Percentiles rank a stretch among this genome's conserved stretches.
Evolutionary conservation across 2,329 filamentous ascomycete genomes (phyloP).

Genomic region (Niveomyces coronatus): DNA sequence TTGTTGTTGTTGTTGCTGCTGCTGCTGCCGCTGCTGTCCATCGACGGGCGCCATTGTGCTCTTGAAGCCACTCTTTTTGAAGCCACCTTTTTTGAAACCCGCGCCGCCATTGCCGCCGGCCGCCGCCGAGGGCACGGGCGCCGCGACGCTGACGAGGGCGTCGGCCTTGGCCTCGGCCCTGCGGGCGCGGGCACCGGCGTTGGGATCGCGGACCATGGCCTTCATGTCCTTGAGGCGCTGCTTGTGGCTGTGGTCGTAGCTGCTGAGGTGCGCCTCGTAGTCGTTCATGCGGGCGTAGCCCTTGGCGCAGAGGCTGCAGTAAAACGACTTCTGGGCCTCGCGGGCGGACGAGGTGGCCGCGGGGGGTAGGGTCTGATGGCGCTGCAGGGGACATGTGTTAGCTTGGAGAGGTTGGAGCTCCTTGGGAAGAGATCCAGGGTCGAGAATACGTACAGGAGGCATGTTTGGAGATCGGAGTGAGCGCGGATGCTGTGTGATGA

Average conservation of each 20-base stretch:
- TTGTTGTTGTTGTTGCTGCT: constrained; percentile 10
- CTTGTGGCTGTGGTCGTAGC: constrained; percentile 93
- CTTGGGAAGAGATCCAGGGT: background rate
- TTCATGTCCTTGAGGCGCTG: constrained; percentile 85
- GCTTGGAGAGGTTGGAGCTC: background rate
- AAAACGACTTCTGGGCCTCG: constrained; percentile 70
- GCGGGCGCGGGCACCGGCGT: constrained; percentile 52
- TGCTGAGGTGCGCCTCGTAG: constrained; percentile 87
- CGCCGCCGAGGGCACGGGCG: constrained; percentile 31
- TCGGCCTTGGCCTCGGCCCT: constrained; percentile 62
- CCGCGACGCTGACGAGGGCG: constrained; percentile 57
- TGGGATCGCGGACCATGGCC: constrained; percentile 65
- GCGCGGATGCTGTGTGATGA: background rate
- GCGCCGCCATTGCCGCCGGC: constrained; percentile 22
- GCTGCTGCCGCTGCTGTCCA: constrained; percentile 13
- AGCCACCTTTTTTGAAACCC: constrained; percentile 58
- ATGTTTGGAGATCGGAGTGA: background rate
- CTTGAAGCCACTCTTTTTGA: constrained; percentile 79
- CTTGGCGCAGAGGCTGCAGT: constrained; percentile 82
- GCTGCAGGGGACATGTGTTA: constrained; percentile 36
- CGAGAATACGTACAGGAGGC: constrained; percentile 2
- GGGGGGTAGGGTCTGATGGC: constrained; percentile 47
- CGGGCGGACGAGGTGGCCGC: constrained; percentile 55
- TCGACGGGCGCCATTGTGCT: constrained; percentile 56
- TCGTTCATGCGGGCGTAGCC: constrained; percentile 93